Conservation (phyloP, 2,329 filamentous ascomycete genomes). For the Zasmidium angulare region DNA sequence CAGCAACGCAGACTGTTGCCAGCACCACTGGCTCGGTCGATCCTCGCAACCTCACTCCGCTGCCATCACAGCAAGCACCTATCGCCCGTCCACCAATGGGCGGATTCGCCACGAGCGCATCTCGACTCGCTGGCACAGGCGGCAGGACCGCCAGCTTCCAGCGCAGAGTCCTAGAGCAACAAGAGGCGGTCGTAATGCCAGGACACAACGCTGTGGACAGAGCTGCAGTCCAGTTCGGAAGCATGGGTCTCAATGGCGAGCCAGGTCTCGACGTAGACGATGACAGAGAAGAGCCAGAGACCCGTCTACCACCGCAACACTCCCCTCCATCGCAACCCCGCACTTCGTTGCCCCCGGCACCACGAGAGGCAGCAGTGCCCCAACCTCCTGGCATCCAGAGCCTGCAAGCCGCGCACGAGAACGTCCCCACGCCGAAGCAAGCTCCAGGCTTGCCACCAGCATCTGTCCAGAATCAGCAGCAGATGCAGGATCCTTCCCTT, state of each 20-base stretch:
- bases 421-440: constrained; percentile 55
- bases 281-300: constrained; percentile 92
- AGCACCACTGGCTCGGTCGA: constrained; percentile 91
- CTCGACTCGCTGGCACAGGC: constrained; percentile 68
- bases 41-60: constrained; percentile 66
- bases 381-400: constrained; percentile 42
- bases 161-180: constrained; percentile 85
- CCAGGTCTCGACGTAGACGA: constrained; percentile 79
- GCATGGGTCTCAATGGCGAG: constrained; percentile 84
- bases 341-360: constrained; percentile 77
- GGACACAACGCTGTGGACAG: constrained; percentile 93
- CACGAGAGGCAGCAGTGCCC: constrained; percentile 43
- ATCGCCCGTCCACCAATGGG: constrained; percentile 63
- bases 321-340: constrained; percentile 84
- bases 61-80: constrained; percentile 59
- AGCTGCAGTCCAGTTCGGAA: constrained; percentile 92
- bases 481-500: constrained; percentile 44
- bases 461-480: constrained; percentile 52
- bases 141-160: constrained; percentile 76
- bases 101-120: constrained; percentile 75
- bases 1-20: constrained; percentile 76
- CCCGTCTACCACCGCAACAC: constrained; percentile 88
- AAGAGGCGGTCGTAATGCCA: constrained; percentile 97
- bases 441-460: constrained; percentile 63
- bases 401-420: constrained; percentile 30